Percentiles rank a stretch among this genome's conserved stretches.
Evolutionary conservation across 768 basidiomycete species (phyloP).

Genomic region (Panaeolus papilionaceus): DNA sequence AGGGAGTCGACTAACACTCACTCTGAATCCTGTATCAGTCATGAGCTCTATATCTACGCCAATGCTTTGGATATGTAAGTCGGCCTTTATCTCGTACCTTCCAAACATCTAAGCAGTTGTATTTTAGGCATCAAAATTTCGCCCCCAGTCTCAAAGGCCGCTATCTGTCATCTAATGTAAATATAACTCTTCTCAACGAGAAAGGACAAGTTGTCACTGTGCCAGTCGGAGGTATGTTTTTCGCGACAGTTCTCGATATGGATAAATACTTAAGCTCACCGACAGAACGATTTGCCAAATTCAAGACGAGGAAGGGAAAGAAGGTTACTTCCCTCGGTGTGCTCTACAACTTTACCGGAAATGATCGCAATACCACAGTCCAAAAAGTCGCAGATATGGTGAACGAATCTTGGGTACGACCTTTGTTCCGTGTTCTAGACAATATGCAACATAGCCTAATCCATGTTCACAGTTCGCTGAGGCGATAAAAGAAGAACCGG

Average conservation of each 20-base stretch:
- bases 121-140: constrained; percentile 65
- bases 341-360: constrained; percentile 77
- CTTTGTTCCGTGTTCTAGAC: not conserved
- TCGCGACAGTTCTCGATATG: not conserved
- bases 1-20: not conserved
- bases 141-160: constrained; percentile 68
- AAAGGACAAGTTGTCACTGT: constrained; percentile 41
- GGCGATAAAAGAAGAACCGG: constrained; percentile 81
- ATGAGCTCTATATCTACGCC: constrained; percentile 81
- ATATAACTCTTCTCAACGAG: constrained; percentile 71
- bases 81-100: constrained; percentile 17
- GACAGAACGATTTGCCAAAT: constrained; percentile 68
- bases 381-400: constrained; percentile 79
- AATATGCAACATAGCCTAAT: not conserved
- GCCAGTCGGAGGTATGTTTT: constrained; percentile 43
- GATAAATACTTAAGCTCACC: constrained; percentile 19
- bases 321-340: constrained; percentile 83
- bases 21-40: constrained; percentile 44
- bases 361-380: constrained; percentile 74
- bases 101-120: not conserved
- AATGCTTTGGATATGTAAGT: constrained; percentile 69
- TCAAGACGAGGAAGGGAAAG: constrained; percentile 78
- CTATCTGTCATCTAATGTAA: constrained; percentile 86
- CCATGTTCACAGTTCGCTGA: constrained; percentile 62
- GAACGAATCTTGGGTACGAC: constrained; percentile 73